phyloP scores from a whole-genome alignment of 1,284 basidiomycete species.

The Sporisorium iseilematis-ciliati region DNA sequence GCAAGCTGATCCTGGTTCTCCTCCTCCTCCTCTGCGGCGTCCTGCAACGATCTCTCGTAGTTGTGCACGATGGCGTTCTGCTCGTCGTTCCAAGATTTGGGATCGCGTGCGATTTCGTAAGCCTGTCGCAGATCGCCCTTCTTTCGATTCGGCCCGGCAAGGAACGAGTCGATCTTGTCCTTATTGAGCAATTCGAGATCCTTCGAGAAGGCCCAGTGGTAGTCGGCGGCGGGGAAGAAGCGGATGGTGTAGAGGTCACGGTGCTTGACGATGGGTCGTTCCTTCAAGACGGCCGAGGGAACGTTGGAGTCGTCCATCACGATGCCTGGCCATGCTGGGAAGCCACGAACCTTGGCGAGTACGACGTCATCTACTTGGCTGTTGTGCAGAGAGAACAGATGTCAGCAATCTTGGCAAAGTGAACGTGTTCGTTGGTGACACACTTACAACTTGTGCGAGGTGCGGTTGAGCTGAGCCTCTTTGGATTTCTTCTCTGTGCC shows the following conservation, averaged over 20 bases:
- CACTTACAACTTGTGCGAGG: constrained; percentile 41
- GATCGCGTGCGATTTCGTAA: constrained; percentile 86
- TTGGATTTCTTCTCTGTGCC: constrained; percentile 51
- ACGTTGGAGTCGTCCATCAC: constrained; percentile 81
- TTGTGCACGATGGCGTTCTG: constrained; percentile 53
- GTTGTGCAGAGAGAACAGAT: not conserved
- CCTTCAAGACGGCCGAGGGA: constrained; percentile 76
- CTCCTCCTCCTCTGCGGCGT: constrained; percentile 75
- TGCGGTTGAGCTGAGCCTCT: constrained; percentile 43
- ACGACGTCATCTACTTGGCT: constrained; percentile 79
- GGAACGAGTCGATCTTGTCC: constrained; percentile 86
- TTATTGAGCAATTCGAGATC: constrained; percentile 83
- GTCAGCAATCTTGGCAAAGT: constrained; percentile 1
- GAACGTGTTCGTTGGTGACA: not conserved
- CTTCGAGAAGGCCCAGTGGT: constrained; percentile 84
- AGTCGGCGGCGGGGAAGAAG: constrained; percentile 92
- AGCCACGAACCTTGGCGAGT: constrained; percentile 91
- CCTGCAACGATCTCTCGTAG: constrained; percentile 69
- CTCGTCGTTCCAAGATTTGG: constrained; percentile 72
- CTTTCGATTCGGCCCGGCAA: constrained; percentile 79
- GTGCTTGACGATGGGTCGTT: constrained; percentile 80
- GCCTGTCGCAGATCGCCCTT: constrained; percentile 82
- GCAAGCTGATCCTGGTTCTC: constrained; percentile 73
- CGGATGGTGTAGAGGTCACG: constrained; percentile 80
- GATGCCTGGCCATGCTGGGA: constrained; percentile 90